phyloP scores from a whole-genome alignment of 2,329 filamentous ascomycete species.

The Botryotinia globosa region DNA sequence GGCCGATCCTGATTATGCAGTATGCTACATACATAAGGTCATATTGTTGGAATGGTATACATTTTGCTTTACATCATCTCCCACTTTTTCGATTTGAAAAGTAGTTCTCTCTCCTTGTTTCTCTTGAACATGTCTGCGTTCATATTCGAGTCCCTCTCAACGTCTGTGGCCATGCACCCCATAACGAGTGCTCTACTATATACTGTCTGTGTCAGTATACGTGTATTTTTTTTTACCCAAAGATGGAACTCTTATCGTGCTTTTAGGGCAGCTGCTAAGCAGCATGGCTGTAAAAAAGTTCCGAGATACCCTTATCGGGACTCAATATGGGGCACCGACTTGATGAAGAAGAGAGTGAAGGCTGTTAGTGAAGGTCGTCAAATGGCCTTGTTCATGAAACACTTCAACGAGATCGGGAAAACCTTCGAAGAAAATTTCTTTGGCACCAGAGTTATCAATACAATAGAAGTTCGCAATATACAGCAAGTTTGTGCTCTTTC shows the following conservation, averaged over 20 bases:
- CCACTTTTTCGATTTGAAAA: not conserved
- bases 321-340: not conserved
- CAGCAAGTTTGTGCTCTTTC: not conserved
- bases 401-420: not conserved
- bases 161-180: not conserved
- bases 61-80: not conserved
- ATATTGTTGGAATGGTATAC: not conserved
- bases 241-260: not conserved
- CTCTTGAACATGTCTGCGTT: not conserved
- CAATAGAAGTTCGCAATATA: not conserved
- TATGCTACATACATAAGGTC: not conserved
- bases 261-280: not conserved
- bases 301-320: not conserved
- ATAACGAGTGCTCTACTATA: not conserved
- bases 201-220: not conserved
- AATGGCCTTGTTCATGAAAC: constrained; percentile 11
- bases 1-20: not conserved
- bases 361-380: not conserved
- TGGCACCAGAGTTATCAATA: not conserved
- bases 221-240: not conserved
- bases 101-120: not conserved
- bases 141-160: not conserved
- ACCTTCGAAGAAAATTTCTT: constrained; percentile 8
- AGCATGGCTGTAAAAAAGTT: constrained; percentile 2
- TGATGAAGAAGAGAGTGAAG: not conserved